Conservation (phyloP, 2,329 filamentous ascomycete species). For the Xylariaceae sp. region DNA sequence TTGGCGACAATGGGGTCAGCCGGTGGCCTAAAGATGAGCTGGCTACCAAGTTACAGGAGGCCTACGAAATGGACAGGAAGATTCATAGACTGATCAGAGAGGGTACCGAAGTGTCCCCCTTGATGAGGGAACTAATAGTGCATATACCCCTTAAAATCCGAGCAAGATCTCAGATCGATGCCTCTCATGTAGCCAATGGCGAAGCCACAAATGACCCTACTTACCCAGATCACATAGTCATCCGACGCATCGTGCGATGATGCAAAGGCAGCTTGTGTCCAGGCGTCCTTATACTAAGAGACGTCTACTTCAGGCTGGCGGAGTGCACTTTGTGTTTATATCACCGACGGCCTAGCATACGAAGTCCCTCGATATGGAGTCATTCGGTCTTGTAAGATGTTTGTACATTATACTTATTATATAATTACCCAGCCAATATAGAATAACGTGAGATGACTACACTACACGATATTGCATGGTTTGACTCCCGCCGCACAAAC, state of each 20-base stretch:
- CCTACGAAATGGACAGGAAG: conserved; percentile 23
- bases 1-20: conserved; percentile 3
- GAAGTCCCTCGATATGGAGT: too few species aligned
- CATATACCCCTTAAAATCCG: conserved; percentile 21
- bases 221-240: not conserved
- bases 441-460: too few species aligned
- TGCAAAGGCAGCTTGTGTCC: not conserved
- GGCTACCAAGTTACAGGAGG: conserved; percentile 24
- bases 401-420: too few species aligned
- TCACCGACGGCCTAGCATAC: too few species aligned
- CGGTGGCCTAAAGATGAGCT: conserved; percentile 16
- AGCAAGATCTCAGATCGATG: not conserved
- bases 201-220: too few species aligned
- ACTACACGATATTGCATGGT: too few species aligned
- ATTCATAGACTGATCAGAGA: conserved; percentile 23
- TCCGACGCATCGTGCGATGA: not conserved
- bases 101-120: conserved; percentile 13
- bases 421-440: too few species aligned
- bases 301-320: too few species aligned
- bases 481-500: too few species aligned
- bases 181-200: not conserved
- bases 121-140: conserved; percentile 21
- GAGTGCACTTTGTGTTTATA: too few species aligned
- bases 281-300: too few species aligned
- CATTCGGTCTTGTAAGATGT: too few species aligned